These are phyloP conservation scores for Aspergillus eucalypticola DNA, from an alignment of 2,329 filamentous ascomycete genomes.

Conservation along the genomic window DNA sequence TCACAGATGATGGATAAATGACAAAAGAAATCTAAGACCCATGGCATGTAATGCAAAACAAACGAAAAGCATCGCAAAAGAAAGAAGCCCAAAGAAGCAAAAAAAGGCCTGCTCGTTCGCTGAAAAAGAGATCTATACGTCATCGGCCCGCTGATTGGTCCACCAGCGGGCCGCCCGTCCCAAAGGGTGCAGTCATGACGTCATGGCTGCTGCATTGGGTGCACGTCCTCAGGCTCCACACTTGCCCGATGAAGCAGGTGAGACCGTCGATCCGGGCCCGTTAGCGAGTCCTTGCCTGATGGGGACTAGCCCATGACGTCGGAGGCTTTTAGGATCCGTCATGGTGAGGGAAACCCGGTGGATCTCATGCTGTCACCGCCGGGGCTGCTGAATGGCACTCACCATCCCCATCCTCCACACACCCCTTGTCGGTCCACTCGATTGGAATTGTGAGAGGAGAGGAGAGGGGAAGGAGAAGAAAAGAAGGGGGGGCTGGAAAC, in stretches of 20 bases:
- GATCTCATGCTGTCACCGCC: constrained; percentile 2
- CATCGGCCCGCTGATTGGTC: constrained; percentile 12
- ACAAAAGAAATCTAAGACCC: constrained; percentile 18
- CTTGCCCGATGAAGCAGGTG: constrained; percentile 16
- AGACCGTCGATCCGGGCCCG: constrained; percentile 21
- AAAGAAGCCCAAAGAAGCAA: not conserved
- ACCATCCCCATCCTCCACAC: too few relatives aligned
- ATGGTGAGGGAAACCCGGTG: constrained; percentile 10
- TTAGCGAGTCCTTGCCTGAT: constrained; percentile 20
- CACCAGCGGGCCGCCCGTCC: constrained; percentile 13
- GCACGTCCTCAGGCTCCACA: constrained; percentile 8
- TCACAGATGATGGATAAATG: constrained; percentile 7
- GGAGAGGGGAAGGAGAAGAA: not conserved
- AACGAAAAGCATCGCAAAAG: constrained; percentile 5
- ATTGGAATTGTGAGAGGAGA: not conserved
- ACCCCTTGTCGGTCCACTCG: too few relatives aligned
- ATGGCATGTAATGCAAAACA: constrained; percentile 15
- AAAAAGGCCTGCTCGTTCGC: not conserved
- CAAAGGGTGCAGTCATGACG: constrained; percentile 17
- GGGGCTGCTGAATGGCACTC: constrained; percentile 3
- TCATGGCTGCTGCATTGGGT: constrained; percentile 20
- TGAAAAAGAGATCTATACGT: constrained; percentile 13
- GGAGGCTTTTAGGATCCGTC: constrained; percentile 18
- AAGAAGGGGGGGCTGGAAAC: too few relatives aligned
- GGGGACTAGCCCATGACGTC: constrained; percentile 24